phyloP scores from a whole-genome alignment of 306 rosid species.

The Rosa lucieae region DNA sequence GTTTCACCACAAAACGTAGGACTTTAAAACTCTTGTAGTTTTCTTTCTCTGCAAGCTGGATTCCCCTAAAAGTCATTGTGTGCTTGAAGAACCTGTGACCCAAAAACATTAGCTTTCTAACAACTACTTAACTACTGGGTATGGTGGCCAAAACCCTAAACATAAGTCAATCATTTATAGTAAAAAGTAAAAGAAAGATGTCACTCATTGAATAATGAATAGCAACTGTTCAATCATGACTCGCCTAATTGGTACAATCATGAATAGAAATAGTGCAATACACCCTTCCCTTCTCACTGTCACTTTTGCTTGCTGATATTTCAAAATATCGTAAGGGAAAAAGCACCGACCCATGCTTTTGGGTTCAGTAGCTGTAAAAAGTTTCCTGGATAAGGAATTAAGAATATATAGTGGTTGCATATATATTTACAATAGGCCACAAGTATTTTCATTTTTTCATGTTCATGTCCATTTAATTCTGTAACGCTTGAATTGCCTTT shows the following conservation, averaged over 20 bases:
- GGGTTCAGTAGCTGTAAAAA: slow-evolving; percentile 12
- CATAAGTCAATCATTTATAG: slow-evolving; percentile 4
- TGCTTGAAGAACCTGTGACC: slow-evolving; percentile 30
- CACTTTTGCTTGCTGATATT: neutral
- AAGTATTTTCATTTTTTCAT: neutral
- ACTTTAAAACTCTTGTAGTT: neutral
- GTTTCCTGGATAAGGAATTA: neutral
- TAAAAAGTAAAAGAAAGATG: neutral
- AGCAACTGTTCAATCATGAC: slow-evolving; percentile 1
- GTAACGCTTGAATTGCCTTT: neutral
- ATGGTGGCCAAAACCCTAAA: slow-evolving; percentile 7
- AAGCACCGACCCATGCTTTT: neutral
- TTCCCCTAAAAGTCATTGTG: neutral
- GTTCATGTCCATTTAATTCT: neutral
- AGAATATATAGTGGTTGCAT: neutral
- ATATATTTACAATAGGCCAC: neutral
- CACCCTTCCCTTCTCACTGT: neutral
- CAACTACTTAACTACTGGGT: slow-evolving; percentile 29
- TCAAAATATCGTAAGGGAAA: neutral
- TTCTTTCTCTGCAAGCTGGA: slow-evolving; percentile 42
- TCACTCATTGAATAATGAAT: neutral
- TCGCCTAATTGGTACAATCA: neutral
- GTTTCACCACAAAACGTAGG: neutral
- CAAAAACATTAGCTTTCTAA: slow-evolving; percentile 17
- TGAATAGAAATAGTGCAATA: neutral